These are phyloP conservation scores for Logfia minima DNA, from an alignment of 129 eudicot genomes.

Conservation along the genomic window DNA sequence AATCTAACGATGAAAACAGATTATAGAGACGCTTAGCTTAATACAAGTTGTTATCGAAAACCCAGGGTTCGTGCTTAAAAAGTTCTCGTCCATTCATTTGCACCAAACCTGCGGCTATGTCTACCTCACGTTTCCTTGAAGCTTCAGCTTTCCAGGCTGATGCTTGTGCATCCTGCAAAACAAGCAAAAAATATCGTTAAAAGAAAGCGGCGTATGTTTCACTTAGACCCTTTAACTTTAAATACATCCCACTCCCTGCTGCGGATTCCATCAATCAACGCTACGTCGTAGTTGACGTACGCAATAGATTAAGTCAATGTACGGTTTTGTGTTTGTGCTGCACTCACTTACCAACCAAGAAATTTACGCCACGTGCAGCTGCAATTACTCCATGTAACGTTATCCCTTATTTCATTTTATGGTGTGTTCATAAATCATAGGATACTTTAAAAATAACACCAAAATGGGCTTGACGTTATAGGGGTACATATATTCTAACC, in stretches of 20 bases:
- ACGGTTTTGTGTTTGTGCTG: not conserved
- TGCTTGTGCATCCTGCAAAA: constrained; percentile 64
- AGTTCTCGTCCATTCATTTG: constrained; percentile 91
- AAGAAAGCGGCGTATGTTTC: not conserved
- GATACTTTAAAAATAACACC: not conserved
- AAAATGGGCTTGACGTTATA: not conserved
- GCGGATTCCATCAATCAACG: not conserved
- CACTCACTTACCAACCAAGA: not conserved
- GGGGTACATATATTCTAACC: no score
- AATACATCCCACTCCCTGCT: not conserved
- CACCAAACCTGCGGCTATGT: constrained; percentile 67
- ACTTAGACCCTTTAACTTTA: not conserved
- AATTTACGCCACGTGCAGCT: not conserved
- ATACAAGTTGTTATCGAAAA: constrained; percentile 66
- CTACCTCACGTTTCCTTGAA: constrained; percentile 79
- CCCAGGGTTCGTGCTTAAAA: constrained; percentile 78
- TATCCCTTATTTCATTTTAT: no score
- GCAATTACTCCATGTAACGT: no score
- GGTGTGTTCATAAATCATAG: not conserved
- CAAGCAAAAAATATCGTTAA: not conserved
- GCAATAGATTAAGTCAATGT: not conserved
- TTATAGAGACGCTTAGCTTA: constrained; percentile 15
- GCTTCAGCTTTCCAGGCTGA: constrained; percentile 70
- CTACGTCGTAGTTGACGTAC: not conserved
- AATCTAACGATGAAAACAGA: not conserved